These are phyloP conservation scores for Megacollybia marginata DNA, from an alignment of 768 basidiomycete genomes.

Conservation along the genomic window DNA sequence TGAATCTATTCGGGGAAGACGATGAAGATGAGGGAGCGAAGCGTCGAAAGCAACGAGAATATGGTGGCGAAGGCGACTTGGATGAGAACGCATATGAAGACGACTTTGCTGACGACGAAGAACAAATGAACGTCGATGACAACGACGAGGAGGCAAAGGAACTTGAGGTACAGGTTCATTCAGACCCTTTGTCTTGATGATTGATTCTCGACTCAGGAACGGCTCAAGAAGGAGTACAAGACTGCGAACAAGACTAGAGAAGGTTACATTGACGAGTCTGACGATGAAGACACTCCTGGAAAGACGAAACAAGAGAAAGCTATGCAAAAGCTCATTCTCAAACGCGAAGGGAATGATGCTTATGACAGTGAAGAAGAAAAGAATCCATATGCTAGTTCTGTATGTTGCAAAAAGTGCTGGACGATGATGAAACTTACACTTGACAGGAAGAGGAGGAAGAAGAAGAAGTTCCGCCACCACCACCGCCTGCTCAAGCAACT, in stretches of 20 bases:
- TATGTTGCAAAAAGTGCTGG: slow-evolving; percentile 23
- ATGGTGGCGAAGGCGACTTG: slow-evolving; percentile 70
- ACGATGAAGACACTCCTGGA: slow-evolving; percentile 57
- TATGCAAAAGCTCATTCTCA: slow-evolving; percentile 82
- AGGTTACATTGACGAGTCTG: slow-evolving; percentile 63
- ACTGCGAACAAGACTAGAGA: slow-evolving; percentile 69
- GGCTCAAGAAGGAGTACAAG: slow-evolving; percentile 77
- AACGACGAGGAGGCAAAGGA: slow-evolving; percentile 85
- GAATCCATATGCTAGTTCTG: slow-evolving; percentile 79
- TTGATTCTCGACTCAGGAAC: slow-evolving; percentile 45
- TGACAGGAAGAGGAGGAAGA: slow-evolving; percentile 73
- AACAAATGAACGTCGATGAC: slow-evolving; percentile 62
- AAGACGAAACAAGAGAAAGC: slow-evolving; percentile 67
- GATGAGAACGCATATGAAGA: slow-evolving; percentile 82
- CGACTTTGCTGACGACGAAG: slow-evolving; percentile 84
- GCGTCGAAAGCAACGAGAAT: slow-evolving; percentile 44
- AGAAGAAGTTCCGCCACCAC: slow-evolving; percentile 30
- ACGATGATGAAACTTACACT: neutral
- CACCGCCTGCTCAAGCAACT: slow-evolving; percentile 21
- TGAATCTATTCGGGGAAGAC: slow-evolving; percentile 61
- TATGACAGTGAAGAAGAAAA: slow-evolving; percentile 82
- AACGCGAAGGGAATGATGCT: slow-evolving; percentile 72
- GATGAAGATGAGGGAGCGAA: slow-evolving; percentile 47
- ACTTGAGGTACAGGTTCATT: slow-evolving; percentile 44
- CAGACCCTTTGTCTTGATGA: neutral